These are phyloP conservation scores for Quercus ilex DNA, from an alignment of 306 rosid genomes.

Conservation along the genomic window DNA sequence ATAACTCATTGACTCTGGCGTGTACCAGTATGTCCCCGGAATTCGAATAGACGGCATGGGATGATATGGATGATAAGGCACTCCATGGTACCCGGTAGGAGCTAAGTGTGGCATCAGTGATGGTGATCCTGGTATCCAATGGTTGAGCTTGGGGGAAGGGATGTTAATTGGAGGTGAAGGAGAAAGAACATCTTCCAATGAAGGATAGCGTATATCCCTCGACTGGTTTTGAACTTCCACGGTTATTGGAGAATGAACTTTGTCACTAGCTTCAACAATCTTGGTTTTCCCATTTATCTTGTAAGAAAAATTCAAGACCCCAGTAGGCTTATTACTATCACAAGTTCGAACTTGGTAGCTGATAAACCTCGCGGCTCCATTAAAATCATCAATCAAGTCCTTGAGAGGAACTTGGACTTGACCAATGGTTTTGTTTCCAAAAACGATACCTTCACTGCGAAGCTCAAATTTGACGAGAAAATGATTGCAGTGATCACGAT, in stretches of 20 bases:
- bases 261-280: background rate
- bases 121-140: background rate
- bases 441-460: conserved; percentile 22
- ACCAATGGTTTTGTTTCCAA: conserved; percentile 30
- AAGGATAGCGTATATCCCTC: background rate
- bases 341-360: conserved; percentile 25
- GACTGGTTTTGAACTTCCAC: background rate
- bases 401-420: conserved; percentile 28
- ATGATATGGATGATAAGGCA: background rate
- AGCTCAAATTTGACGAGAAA: conserved; percentile 16
- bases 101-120: background rate
- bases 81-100: background rate
- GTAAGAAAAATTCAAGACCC: conserved; percentile 33
- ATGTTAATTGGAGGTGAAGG: background rate
- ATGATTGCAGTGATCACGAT: background rate
- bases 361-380: conserved; percentile 20
- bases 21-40: conserved; percentile 1
- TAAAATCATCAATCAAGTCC: conserved; percentile 27
- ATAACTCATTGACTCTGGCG: background rate
- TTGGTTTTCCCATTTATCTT: conserved; percentile 5
- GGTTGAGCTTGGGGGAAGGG: background rate
- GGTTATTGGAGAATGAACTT: background rate
- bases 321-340: conserved; percentile 30
- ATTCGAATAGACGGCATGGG: background rate
- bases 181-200: background rate